Base-by-base conservation (phyloP, 192 early-diverging fungal genomes). In the Spizellomyces sp. region DNA sequence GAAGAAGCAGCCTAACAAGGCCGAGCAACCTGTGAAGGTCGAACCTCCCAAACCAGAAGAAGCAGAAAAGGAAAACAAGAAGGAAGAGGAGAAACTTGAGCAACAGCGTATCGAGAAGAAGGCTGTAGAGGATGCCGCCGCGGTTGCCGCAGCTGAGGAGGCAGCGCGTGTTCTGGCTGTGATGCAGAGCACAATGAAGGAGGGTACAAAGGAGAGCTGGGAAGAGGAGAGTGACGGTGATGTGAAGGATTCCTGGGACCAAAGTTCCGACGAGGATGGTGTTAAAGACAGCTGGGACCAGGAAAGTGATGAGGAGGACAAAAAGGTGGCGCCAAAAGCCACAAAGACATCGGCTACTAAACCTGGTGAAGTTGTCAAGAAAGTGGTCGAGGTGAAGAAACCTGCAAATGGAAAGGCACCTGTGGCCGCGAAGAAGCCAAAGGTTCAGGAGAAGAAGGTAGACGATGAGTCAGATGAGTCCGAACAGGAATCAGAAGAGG, bases 171-270 rank as follows among this genome's bases (percentile, higher is more conserved):
- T 72, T 19, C 22, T 67, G 45, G 76, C 69, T 19, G 69, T 72
- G 17, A 8, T 72, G 62, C 62, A n/a, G 8, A 45, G 69, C 43
- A 19, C 58, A 44, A n/a, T 50, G 45, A 21, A 70, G 36, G 76
- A 79, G 64, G 77, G 83, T 8, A 88, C 84, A 45, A 91, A 90
- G 70, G 87, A 83, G 50, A 62, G 67, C 42, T 81, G 83, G 79
- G 90, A 87, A 57, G 78, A 57, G 6, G 77, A 83, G 17, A 78
- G 75, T 48, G 85, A 90, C 42, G 89, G 89, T 9, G 84, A 86
- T 52, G 90, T 83, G 48, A 92, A 90, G 74, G 87, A 84, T 17
- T 72, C 68, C 41, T 87, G 79, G 85, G 82, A 86, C 46, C 73
- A 74, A 27, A 76, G 78, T 12, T 68, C 64, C 48, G 83, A 75